Evolutionary conservation across 139 green algal species (phyloP).

Genomic region (Microglena sp.): DNA sequence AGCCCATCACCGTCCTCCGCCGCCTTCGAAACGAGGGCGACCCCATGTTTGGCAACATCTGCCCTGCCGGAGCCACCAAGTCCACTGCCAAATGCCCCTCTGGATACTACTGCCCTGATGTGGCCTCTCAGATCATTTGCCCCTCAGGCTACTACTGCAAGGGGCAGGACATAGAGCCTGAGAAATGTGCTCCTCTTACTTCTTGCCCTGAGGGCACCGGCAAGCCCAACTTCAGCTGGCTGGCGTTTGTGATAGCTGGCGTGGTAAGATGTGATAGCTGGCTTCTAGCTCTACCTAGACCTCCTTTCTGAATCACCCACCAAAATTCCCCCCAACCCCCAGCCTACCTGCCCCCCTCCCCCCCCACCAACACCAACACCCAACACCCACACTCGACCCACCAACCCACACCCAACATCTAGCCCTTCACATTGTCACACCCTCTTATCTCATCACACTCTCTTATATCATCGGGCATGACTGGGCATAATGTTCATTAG

Average conservation of each 20-base stretch:
- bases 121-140: conserved; percentile 11
- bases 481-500: too few relatives aligned
- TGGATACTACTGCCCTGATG: conserved; percentile 31
- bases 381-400: background rate
- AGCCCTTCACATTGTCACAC: background rate
- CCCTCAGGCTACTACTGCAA: conserved; percentile 31
- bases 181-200: conserved; percentile 20
- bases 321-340: too few relatives aligned
- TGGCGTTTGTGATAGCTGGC: conserved; percentile 22
- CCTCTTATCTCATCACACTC: too few relatives aligned
- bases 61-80: conserved; percentile 10
- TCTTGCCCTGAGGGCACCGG: conserved; percentile 29
- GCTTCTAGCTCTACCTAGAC: background rate
- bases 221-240: conserved; percentile 10
- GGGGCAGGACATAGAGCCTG: conserved; percentile 21
- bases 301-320: background rate
- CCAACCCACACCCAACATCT: background rate
- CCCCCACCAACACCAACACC: too few relatives aligned
- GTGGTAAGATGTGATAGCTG: background rate
- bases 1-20: conserved; percentile 15
- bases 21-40: conserved; percentile 18
- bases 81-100: conserved; percentile 2
- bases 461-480: too few relatives aligned
- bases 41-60: conserved; percentile 30
- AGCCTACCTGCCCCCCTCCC: too few relatives aligned